Conservation (phyloP, 2,329 filamentous ascomycete species). For the Pyrenophora teres region DNA sequence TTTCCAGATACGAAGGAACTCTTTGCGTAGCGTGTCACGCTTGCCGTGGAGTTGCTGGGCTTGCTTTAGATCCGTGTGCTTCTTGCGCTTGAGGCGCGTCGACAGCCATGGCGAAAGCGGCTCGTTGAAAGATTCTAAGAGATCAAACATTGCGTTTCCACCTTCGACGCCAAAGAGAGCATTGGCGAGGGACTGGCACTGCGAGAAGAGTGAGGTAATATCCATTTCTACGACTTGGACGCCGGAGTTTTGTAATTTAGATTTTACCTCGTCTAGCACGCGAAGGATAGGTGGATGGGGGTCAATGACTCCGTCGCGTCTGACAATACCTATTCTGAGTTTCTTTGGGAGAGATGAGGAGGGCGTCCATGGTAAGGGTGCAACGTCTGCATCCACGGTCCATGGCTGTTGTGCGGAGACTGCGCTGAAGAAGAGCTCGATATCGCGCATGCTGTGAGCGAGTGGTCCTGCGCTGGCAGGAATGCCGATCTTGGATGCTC, state of each 20-base stretch:
- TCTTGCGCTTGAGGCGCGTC: slow-evolving; percentile 56
- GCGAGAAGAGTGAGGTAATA: slow-evolving; percentile 57
- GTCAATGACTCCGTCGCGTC: slow-evolving; percentile 56
- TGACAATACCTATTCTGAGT: slow-evolving; percentile 55
- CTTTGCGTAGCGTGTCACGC: slow-evolving; percentile 58
- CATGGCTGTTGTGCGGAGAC: slow-evolving; percentile 60
- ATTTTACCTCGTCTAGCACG: slow-evolving; percentile 54
- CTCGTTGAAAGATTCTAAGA: slow-evolving; percentile 61
- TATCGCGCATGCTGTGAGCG: slow-evolving; percentile 55
- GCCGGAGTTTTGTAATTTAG: slow-evolving; percentile 41
- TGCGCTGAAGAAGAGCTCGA: slow-evolving; percentile 59
- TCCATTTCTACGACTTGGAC: slow-evolving; percentile 65
- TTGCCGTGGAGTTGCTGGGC: slow-evolving; percentile 59
- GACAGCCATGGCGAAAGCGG: slow-evolving; percentile 65
- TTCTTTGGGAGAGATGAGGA: slow-evolving; percentile 30
- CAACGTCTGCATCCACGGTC: slow-evolving; percentile 52
- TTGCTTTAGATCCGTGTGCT: slow-evolving; percentile 54
- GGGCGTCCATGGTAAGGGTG: slow-evolving; percentile 46
- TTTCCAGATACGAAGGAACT: slow-evolving; percentile 63
- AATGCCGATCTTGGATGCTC: slow-evolving; percentile 53
- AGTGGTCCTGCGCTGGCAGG: slow-evolving; percentile 54
- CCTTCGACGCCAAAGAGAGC: slow-evolving; percentile 65
- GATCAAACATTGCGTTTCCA: slow-evolving; percentile 59
- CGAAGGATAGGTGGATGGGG: slow-evolving; percentile 58
- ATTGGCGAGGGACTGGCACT: slow-evolving; percentile 62